Base-by-base conservation (phyloP, 2,329 filamentous ascomycete species). In the Xylariaceae sp. region DNA sequence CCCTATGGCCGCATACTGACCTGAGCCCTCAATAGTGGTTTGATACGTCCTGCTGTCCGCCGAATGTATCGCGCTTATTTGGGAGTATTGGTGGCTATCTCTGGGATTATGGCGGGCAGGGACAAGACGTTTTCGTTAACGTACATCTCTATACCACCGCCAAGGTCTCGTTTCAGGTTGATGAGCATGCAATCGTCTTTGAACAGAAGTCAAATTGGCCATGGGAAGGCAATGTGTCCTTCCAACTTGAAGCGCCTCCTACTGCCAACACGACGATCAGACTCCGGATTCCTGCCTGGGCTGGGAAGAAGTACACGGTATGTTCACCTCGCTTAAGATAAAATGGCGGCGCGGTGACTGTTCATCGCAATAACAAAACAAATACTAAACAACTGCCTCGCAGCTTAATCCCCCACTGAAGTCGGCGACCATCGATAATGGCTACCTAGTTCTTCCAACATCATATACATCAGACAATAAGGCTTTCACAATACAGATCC, bases 41-140 rank as follows among this genome's bases (percentile, higher is more conserved):
- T 51, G 79, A 79, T 46, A 80, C 78, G 33, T 82, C 83, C 5
- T 87, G 84, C 60, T 87, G 85, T 64, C 85, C 85, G 3, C 85
- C 84, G 0, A 87, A 87, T 61, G 73, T 87, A 1, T 77, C 80
- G 19, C 74, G 84, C 23, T 70, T 85, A 1, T 78, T 86, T 45
- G 84, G 82, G 0, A 82, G 77, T 21, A 70, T 87, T 23, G 83
- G 83, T 1, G 82, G 83, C 0, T 85, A 85, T 61, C 66, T 85
- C 0, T 85, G 82, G 81, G 78, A 78, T 19, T 76, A 74, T 31
- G 71, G 74, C 0, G 59, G 62, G 0, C 46, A 61, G 1, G 61
- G 58, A 3, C 58, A 67, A 5, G 65, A 67, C 8, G 72, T 68
- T 0, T 76, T 75, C 26, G 65, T 87, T 36, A 79, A 82, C 58